Percentiles rank a stretch among this genome's conserved stretches.
Evolutionary conservation across 352 stramenopile species (phyloP).

Genomic region (Phytophthora meadii): DNA sequence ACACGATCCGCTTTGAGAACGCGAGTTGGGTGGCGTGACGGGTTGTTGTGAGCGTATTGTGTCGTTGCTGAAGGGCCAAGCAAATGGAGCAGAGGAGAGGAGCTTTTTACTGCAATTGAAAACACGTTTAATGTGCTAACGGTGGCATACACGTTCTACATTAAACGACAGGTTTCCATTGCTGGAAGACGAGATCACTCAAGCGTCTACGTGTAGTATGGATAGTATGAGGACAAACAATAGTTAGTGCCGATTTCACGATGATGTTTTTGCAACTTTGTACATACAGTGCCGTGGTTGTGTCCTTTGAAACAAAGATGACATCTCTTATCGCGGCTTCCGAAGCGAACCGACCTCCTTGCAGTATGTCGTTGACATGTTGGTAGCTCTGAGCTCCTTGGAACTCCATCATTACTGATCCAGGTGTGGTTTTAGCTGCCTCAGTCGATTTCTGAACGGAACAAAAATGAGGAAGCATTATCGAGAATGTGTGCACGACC

Average conservation of each 20-base stretch:
- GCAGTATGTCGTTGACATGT: slow-evolving; percentile 29
- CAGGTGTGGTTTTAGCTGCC: slow-evolving; percentile 33
- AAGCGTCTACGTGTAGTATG: slow-evolving; percentile 27
- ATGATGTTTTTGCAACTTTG: background rate
- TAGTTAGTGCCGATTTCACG: background rate
- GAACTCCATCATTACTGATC: slow-evolving; percentile 71
- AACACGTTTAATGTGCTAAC: background rate
- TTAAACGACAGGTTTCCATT: slow-evolving; percentile 61
- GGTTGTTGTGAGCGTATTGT: too few relatives aligned
- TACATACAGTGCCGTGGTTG: slow-evolving; percentile 41
- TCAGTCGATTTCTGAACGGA: slow-evolving; percentile 41
- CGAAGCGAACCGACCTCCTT: slow-evolving; percentile 28
- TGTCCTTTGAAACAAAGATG: slow-evolving; percentile 45
- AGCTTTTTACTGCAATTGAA: background rate
- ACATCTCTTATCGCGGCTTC: slow-evolving; percentile 18
- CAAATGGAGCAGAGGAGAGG: too few relatives aligned
- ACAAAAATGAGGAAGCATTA: background rate
- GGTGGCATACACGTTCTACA: background rate
- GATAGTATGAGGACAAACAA: background rate
- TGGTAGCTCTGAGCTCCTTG: slow-evolving; percentile 38
- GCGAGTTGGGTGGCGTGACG: too few relatives aligned
- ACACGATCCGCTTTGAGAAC: background rate
- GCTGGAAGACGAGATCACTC: slow-evolving; percentile 56
- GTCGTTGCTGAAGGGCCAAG: too few relatives aligned
- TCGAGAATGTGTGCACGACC: background rate